Percentiles rank a stretch among this genome's conserved stretches.
Evolutionary conservation across 164 flowering plant species (phyloP).

Genomic region (Platanus orientalis): DNA sequence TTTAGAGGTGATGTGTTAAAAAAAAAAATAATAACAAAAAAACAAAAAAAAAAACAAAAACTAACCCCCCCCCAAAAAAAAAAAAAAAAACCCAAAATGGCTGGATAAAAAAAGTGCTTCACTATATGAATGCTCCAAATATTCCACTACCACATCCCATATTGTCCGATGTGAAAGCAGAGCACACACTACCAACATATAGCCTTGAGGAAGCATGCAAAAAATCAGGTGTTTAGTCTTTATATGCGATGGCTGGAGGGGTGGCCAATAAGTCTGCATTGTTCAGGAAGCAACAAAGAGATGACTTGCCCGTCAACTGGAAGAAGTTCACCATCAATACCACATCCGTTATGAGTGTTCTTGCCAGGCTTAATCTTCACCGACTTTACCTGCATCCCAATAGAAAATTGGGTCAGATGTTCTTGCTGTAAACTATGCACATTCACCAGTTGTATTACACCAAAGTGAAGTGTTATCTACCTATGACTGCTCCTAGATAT

Average conservation of each 20-base stretch:
- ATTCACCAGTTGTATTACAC: too few species aligned
- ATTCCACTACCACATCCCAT: conserved; percentile 20
- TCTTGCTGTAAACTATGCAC: too few species aligned
- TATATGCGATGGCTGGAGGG: conserved; percentile 34
- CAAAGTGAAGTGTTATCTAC: too few species aligned
- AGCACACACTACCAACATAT: conserved; percentile 12
- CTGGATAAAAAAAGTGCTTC: neutral
- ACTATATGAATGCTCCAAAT: conserved; percentile 20
- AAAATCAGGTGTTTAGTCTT: neutral
- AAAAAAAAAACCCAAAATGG: too few species aligned
- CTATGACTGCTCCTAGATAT: neutral
- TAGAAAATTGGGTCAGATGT: conserved; percentile 2
- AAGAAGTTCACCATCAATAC: conserved; percentile 92
- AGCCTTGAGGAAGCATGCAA: neutral
- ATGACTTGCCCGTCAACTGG: conserved; percentile 72
- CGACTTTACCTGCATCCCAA: conserved; percentile 72
- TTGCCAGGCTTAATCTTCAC: conserved; percentile 82
- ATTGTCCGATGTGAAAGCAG: conserved; percentile 24
- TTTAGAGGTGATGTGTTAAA: too few species aligned
- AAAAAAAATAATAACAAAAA: too few species aligned
- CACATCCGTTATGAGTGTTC: conserved; percentile 69
- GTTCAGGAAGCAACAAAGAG: conserved; percentile 85
- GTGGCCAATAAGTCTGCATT: conserved; percentile 93
- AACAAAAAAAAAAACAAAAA: too few species aligned
- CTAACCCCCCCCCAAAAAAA: too few species aligned